Conservation (phyloP, 768 basidiomycete genomes). For the Tylopilus rubrobrunneus region DNA sequence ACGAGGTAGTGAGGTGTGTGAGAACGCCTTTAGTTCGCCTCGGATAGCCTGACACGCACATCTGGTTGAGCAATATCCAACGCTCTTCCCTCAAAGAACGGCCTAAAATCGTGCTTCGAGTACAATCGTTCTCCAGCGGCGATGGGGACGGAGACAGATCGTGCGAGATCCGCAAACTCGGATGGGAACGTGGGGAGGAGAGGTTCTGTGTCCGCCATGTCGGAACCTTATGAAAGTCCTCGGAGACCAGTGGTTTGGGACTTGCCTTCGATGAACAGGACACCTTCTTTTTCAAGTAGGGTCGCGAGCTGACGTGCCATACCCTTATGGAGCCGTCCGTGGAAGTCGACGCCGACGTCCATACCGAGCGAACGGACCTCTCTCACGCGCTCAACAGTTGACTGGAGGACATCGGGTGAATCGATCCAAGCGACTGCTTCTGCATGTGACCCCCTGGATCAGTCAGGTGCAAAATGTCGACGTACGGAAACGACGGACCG, state of each 20-base stretch:
- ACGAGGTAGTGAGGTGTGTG: not conserved
- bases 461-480: too few relatives aligned
- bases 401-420: too few relatives aligned
- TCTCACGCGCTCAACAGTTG: too few relatives aligned
- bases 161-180: not conserved
- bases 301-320: not conserved
- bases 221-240: not conserved
- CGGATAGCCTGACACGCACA: not conserved
- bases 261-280: not conserved
- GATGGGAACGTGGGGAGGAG: not conserved
- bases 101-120: not conserved
- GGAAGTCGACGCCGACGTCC: conserved; percentile 65
- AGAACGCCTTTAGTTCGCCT: not conserved
- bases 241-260: too few relatives aligned
- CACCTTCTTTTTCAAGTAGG: not conserved
- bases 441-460: too few relatives aligned
- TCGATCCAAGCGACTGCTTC: too few relatives aligned
- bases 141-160: not conserved
- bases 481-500: conserved; percentile 15
- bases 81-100: not conserved
- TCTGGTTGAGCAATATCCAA: not conserved
- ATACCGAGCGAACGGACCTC: conserved; percentile 33
- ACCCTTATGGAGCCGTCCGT: conserved; percentile 59
- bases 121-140: not conserved
- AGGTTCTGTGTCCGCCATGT: not conserved